These are phyloP conservation scores for Alternaria solani DNA, from an alignment of 2,329 filamentous ascomycete genomes.

Conservation along the genomic window DNA sequence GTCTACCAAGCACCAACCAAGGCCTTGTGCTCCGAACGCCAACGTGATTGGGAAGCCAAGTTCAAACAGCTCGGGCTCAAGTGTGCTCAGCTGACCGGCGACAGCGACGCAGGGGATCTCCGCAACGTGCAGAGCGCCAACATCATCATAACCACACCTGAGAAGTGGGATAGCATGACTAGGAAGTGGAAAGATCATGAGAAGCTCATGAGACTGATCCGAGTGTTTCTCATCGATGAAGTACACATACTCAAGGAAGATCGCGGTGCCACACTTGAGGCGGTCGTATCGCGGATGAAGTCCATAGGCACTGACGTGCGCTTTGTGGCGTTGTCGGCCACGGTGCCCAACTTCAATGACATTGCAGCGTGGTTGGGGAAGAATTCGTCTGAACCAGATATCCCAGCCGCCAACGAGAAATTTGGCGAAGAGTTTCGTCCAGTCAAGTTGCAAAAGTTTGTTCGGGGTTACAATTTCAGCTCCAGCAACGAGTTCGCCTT, in stretches of 20 bases:
- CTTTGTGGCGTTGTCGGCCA: slow-evolving; percentile 83
- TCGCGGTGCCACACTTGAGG: slow-evolving; percentile 81
- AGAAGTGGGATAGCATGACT: slow-evolving; percentile 92
- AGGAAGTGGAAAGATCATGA: slow-evolving; percentile 85
- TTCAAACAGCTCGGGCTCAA: slow-evolving; percentile 72
- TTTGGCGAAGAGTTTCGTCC: slow-evolving; percentile 85
- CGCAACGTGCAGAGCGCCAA: slow-evolving; percentile 74
- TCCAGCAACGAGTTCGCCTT: slow-evolving; percentile 76
- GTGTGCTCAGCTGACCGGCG: slow-evolving; percentile 82
- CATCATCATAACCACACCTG: slow-evolving; percentile 86
- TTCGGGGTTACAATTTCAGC: slow-evolving; percentile 72
- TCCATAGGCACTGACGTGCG: slow-evolving; percentile 76
- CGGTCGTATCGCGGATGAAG: slow-evolving; percentile 88
- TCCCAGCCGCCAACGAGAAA: slow-evolving; percentile 71
- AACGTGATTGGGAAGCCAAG: slow-evolving; percentile 79
- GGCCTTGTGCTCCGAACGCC: slow-evolving; percentile 78
- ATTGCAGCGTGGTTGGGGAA: slow-evolving; percentile 82
- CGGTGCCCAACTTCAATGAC: slow-evolving; percentile 82
- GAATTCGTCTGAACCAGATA: slow-evolving; percentile 64
- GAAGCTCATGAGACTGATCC: slow-evolving; percentile 76
- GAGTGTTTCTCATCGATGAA: slow-evolving; percentile 85
- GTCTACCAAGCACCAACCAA: slow-evolving; percentile 88
- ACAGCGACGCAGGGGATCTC: slow-evolving; percentile 74
- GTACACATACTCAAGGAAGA: slow-evolving; percentile 85
- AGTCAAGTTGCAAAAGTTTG: slow-evolving; percentile 77